Evolutionary conservation across 176 grass and related monocot species (phyloP).

Genomic region (Phoenix dactylifera): DNA sequence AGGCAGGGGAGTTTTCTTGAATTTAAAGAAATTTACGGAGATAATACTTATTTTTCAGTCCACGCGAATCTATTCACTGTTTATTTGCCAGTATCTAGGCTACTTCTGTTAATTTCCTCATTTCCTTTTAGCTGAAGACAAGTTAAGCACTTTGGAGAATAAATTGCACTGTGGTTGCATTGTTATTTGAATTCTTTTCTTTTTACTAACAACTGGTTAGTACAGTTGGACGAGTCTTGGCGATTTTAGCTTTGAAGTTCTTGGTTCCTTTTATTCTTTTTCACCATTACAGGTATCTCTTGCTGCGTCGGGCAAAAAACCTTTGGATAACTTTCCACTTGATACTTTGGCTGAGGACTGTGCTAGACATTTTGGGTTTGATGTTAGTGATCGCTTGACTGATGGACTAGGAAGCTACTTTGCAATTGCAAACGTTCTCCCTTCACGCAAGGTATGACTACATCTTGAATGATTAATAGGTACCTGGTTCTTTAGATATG

Average conservation of each 20-base stretch:
- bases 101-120: too few relatives aligned
- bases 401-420: slow-evolving; percentile 46
- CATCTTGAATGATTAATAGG: background rate
- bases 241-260: slow-evolving; percentile 5
- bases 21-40: too few relatives aligned
- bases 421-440: slow-evolving; percentile 59
- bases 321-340: slow-evolving; percentile 27
- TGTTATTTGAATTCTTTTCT: background rate
- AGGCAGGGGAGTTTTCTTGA: too few relatives aligned
- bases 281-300: slow-evolving; percentile 43
- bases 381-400: slow-evolving; percentile 31
- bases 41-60: too few relatives aligned
- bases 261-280: slow-evolving; percentile 16
- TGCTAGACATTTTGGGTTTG: slow-evolving; percentile 38
- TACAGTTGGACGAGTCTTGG: too few relatives aligned
- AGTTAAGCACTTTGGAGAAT: too few relatives aligned
- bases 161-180: background rate
- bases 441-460: slow-evolving; percentile 46
- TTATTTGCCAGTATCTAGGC: background rate
- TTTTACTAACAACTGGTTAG: too few relatives aligned
- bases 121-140: too few relatives aligned
- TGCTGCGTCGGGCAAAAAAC: slow-evolving; percentile 23
- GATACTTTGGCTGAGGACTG: slow-evolving; percentile 41
- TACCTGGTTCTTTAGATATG: too few relatives aligned
- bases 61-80: background rate